phyloP scores from a whole-genome alignment of 768 basidiomycete genomes.

The Psilocybe cubensis region DNA sequence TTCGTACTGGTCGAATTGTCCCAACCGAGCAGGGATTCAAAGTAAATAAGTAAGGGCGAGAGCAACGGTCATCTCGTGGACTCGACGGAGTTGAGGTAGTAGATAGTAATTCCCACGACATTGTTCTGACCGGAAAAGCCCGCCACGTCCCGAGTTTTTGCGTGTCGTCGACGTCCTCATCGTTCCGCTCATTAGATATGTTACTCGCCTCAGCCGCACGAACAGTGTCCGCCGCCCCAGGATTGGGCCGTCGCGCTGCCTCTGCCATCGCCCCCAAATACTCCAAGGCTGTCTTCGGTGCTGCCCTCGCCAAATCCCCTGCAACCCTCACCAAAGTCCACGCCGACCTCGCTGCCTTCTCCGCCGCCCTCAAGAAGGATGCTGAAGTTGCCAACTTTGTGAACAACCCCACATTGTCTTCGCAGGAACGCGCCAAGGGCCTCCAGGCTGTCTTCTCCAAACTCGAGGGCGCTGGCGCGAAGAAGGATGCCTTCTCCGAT shows the following conservation, averaged over 20 bases:
- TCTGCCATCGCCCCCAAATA: constrained; percentile 83
- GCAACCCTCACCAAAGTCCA: constrained; percentile 85
- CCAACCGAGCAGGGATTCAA: no score
- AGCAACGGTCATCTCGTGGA: background rate
- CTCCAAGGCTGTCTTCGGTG: constrained; percentile 80
- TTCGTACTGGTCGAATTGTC: no score
- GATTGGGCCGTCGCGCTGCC: constrained; percentile 70
- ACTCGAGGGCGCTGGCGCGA: constrained; percentile 60
- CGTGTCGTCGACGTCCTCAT: constrained; percentile 23
- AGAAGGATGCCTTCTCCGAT: constrained; percentile 80
- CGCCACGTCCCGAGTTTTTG: constrained; percentile 38
- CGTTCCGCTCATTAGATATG: constrained; percentile 35
- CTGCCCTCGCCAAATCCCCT: constrained; percentile 83
- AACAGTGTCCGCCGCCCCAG: constrained; percentile 47
- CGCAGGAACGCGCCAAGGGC: constrained; percentile 71
- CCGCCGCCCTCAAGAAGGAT: constrained; percentile 66
- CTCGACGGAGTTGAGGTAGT: background rate
- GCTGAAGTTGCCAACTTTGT: constrained; percentile 75
- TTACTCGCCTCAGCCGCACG: constrained; percentile 65
- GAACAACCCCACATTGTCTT: constrained; percentile 89
- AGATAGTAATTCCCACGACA: constrained; percentile 28
- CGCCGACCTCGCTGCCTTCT: constrained; percentile 75
- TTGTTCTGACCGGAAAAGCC: constrained; percentile 30
- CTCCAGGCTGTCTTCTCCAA: constrained; percentile 70
- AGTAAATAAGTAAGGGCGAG: no score